These are phyloP conservation scores for Garcia nutans DNA, from an alignment of 345 rosid genomes.

Conservation along the genomic window DNA sequence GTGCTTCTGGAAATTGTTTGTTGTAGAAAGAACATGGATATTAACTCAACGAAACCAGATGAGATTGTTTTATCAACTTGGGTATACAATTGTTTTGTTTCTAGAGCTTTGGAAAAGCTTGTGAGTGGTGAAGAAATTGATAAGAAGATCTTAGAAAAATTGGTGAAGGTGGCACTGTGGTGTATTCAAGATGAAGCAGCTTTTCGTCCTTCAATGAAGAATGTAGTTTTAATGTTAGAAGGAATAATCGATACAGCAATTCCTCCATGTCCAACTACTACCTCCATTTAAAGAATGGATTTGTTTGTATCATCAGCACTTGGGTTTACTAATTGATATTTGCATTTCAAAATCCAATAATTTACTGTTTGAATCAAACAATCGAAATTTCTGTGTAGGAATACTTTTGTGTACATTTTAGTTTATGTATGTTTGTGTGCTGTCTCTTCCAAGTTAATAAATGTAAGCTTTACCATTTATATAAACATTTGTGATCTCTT, in stretches of 20 bases:
- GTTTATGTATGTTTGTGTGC: no score
- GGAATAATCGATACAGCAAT: constrained; percentile 15
- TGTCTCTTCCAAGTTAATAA: no score
- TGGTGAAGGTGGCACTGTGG: constrained; percentile 26
- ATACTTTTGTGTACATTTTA: no score
- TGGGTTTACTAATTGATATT: no score
- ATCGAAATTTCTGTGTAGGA: no score
- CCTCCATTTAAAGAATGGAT: not conserved
- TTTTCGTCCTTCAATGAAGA: constrained; percentile 26
- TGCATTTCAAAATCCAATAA: no score
- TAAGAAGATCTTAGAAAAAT: constrained; percentile 13
- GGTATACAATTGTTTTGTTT: constrained; percentile 5
- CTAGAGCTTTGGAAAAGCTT: constrained; percentile 5
- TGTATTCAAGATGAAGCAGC: constrained; percentile 29
- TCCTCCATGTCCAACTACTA: constrained; percentile 14
- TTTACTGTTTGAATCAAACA: no score
- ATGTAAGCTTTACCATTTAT: no score
- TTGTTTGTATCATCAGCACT: no score
- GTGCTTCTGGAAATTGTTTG: constrained; percentile 24
- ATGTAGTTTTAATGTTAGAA: constrained; percentile 26
- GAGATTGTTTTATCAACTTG: not conserved
- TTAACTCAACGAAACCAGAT: not conserved
- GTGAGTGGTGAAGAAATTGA: constrained; percentile 6
- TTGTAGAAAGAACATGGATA: constrained; percentile 21
- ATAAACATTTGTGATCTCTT: no score